phyloP scores from a whole-genome alignment of 257 asterid species.

The Solanum appendiculatum region DNA sequence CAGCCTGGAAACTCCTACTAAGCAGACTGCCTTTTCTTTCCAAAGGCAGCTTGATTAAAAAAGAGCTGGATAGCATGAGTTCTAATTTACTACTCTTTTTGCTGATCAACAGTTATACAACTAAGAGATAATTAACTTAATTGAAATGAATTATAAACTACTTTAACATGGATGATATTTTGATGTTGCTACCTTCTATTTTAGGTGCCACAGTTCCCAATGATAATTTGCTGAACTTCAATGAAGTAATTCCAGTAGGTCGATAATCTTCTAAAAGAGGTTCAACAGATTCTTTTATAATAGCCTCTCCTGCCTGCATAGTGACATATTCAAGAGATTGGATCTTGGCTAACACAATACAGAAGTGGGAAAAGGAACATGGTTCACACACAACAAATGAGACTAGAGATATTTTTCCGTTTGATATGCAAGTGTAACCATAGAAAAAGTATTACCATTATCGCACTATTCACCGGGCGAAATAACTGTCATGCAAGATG shows the following conservation, averaged over 20 bases:
- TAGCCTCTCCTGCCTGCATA: slow-evolving; percentile 92
- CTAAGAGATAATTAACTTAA: background rate
- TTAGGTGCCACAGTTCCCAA: slow-evolving; percentile 99
- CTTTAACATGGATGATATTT: background rate
- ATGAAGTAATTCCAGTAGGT: slow-evolving; percentile 74
- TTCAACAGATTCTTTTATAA: slow-evolving; percentile 88
- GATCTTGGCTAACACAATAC: background rate
- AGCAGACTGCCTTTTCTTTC: background rate
- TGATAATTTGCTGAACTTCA: slow-evolving; percentile 86
- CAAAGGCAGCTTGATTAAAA: background rate
- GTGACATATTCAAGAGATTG: slow-evolving; percentile 6
- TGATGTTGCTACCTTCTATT: slow-evolving; percentile 64
- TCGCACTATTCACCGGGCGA: background rate
- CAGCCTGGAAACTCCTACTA: background rate
- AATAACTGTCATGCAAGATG: background rate
- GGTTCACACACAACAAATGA: background rate
- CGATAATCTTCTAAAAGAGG: slow-evolving; percentile 95
- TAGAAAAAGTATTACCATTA: background rate
- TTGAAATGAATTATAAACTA: background rate
- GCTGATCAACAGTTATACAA: background rate
- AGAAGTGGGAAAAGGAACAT: background rate
- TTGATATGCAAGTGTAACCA: background rate
- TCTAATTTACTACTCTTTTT: background rate
- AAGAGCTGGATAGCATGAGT: background rate
- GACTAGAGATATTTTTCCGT: background rate